A percentile compares a stretch with the other conserved stretches of the same genome.
phyloP scores from a whole-genome alignment of 2,329 filamentous ascomycete species.

The Dothistroma septosporum region DNA sequence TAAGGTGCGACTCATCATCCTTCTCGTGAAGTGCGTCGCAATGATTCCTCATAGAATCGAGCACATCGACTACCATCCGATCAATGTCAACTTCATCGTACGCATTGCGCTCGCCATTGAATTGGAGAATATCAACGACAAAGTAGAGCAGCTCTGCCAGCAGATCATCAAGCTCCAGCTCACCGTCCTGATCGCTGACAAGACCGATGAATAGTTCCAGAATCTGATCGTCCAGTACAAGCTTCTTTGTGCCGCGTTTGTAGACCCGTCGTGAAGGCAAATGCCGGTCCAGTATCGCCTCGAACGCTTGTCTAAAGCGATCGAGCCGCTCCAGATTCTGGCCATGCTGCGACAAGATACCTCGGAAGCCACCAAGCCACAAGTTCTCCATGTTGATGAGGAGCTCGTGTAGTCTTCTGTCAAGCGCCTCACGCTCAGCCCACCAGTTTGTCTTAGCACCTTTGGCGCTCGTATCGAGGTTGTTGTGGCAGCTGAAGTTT shows the following conservation, averaged over 20 bases:
- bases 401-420: conserved; percentile 70
- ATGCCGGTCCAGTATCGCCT: conserved; percentile 74
- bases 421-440: conserved; percentile 75
- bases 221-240: conserved; percentile 62
- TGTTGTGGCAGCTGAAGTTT: conserved; percentile 76
- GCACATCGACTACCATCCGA: conserved; percentile 77
- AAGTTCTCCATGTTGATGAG: conserved; percentile 83
- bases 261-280: conserved; percentile 71
- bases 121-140: conserved; percentile 91
- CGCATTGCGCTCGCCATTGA: conserved; percentile 91
- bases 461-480: conserved; percentile 67
- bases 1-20: conserved; percentile 59
- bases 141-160: conserved; percentile 94
- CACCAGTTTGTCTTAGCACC: conserved; percentile 83
- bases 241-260: conserved; percentile 47
- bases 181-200: conserved; percentile 64
- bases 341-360: conserved; percentile 77
- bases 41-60: conserved; percentile 78
- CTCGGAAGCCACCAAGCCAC: conserved; percentile 92
- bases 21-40: conserved; percentile 50
- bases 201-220: conserved; percentile 86
- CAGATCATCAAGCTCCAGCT: conserved; percentile 75
- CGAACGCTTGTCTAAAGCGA: conserved; percentile 73
- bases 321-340: conserved; percentile 62
- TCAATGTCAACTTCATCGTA: conserved; percentile 99